These are phyloP conservation scores for Chlorella sp. DNA, from an alignment of 139 green algal genomes.

Conservation along the genomic window DNA sequence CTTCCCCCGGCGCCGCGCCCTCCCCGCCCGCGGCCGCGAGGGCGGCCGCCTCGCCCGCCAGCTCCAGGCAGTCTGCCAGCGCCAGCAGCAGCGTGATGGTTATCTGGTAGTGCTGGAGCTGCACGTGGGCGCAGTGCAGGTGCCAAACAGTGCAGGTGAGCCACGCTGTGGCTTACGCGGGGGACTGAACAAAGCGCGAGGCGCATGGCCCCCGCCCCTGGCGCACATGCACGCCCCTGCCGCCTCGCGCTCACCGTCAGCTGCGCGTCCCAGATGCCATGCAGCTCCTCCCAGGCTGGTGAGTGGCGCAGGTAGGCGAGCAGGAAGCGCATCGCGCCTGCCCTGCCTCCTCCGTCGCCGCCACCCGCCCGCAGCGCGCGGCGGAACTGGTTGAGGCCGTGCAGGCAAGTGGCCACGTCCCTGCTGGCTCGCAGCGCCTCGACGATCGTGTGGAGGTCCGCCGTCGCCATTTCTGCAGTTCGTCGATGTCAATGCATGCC, in stretches of 20 bases:
- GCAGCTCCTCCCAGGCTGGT: slow-evolving; percentile 27
- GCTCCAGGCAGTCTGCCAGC: neutral
- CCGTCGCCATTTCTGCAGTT: neutral
- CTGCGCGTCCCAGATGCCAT: slow-evolving; percentile 33
- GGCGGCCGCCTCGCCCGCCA: neutral
- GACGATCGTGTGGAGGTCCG: slow-evolving; percentile 1
- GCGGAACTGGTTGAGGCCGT: slow-evolving; percentile 17
- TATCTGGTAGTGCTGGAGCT: slow-evolving; percentile 30
- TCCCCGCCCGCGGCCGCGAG: neutral
- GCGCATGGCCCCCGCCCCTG: no score
- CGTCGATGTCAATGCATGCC: no score
- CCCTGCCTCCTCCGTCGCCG: no score
- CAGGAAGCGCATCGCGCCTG: no score
- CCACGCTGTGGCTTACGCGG: no score
- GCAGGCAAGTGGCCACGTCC: slow-evolving; percentile 23
- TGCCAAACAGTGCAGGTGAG: no score
- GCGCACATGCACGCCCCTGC: no score
- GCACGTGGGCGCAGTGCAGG: neutral
- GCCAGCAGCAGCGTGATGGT: slow-evolving; percentile 29
- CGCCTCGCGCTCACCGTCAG: slow-evolving; percentile 32
- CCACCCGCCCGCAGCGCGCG: neutral
- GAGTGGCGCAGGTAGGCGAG: slow-evolving; percentile 12
- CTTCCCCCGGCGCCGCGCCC: neutral
- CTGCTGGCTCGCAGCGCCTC: slow-evolving; percentile 14
- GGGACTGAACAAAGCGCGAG: no score